Conservation (phyloP, 208 protist species). For the Balamuthia mandrillaris region DNA sequence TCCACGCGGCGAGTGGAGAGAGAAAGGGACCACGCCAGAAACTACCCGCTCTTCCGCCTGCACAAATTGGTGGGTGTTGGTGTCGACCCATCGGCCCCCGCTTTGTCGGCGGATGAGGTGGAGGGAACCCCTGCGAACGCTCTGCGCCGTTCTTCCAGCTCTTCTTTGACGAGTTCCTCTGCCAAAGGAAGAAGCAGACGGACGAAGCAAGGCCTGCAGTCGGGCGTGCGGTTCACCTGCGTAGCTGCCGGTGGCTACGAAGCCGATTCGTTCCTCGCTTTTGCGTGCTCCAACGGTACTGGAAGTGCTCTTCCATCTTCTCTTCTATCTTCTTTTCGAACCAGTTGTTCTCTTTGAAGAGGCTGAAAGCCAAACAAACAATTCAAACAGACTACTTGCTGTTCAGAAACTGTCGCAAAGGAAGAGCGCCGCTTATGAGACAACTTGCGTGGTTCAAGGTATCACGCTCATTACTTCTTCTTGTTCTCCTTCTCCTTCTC, state of each 20-base stretch:
- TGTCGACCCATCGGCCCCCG: no score
- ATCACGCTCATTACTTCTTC: not conserved
- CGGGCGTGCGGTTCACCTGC: no score
- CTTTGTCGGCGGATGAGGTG: no score
- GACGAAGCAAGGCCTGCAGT: no score
- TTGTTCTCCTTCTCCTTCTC: not conserved
- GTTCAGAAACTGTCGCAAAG: not conserved
- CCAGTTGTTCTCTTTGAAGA: not conserved
- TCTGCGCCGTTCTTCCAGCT: no score
- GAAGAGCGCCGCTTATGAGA: not conserved
- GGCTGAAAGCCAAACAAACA: not conserved
- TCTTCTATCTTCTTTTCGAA: not conserved
- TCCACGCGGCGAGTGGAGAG: no score
- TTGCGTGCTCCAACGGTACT: constrained; percentile 1
- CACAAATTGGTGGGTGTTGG: no score
- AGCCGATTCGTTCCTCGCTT: not conserved
- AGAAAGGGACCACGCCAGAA: no score
- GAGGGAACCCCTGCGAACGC: no score
- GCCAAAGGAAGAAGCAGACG: no score
- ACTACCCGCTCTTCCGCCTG: no score
- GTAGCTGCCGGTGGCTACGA: not conserved
- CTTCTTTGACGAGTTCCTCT: no score
- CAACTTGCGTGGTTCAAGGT: not conserved
- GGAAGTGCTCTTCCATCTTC: not conserved
- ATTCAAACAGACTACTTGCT: not conserved